These are phyloP conservation scores for Apiotrichum sp. DNA, from an alignment of 1,284 basidiomycete genomes.

Conservation along the genomic window DNA sequence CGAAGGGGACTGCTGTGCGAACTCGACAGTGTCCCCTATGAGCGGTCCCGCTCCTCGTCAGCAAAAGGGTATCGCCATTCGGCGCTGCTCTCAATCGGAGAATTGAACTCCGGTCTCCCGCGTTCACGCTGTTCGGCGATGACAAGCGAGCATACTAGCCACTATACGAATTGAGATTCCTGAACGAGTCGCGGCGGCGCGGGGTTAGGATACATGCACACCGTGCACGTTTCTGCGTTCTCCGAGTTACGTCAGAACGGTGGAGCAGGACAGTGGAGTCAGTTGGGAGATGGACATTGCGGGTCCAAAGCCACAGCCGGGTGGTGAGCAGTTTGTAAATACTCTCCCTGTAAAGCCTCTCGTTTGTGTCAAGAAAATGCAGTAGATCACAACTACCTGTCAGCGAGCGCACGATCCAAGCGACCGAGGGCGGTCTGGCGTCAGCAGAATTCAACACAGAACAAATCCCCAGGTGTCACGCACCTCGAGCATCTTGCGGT, in stretches of 20 bases:
- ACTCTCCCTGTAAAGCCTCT: not conserved
- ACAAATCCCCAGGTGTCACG: not conserved
- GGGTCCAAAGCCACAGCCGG: not conserved
- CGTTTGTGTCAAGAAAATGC: not conserved
- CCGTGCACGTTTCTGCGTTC: not conserved
- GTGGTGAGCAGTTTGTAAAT: too few species aligned
- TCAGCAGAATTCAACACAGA: not conserved
- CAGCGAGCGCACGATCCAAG: not conserved
- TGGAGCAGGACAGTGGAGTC: not conserved
- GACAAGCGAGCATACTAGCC: too few species aligned
- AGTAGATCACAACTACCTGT: not conserved
- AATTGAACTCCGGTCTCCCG: too few species aligned
- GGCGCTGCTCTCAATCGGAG: too few species aligned
- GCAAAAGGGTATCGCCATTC: too few species aligned
- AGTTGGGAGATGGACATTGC: not conserved
- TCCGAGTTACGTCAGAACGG: not conserved
- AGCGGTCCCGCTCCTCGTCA: too few species aligned
- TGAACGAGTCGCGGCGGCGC: not conserved
- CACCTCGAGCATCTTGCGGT: constrained; percentile 1
- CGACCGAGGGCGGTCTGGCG: not conserved
- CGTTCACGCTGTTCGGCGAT: too few species aligned
- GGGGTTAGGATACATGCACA: not conserved
- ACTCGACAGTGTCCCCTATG: too few species aligned
- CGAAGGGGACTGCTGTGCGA: too few species aligned
- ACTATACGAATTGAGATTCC: too few species aligned